Base-by-base conservation (phyloP, 2,329 filamentous ascomycete genomes). In the Cordyceps javanica region DNA sequence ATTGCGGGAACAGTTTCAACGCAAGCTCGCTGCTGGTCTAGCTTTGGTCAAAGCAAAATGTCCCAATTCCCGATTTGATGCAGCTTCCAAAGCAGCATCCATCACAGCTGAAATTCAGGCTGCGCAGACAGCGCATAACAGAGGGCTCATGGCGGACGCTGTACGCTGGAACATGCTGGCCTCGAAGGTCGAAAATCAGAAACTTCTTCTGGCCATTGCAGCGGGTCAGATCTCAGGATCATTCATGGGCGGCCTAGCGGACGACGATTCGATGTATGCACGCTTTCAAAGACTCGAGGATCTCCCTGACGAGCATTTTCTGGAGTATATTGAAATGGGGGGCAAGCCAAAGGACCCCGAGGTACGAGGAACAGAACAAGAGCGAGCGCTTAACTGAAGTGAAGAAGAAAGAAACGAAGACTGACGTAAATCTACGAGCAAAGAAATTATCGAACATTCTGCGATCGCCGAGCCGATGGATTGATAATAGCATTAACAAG, bases 101-200 rank as follows among this genome's bases (percentile, higher is more conserved):
- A n/a, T 57, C 7, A 44, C 28, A 2, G 6, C 3, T 5, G 46
- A 58, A 46, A 66, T 75, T 41, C 59, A 69, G 38, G 36, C 59
- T 10, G 54, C 63, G 26, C 68, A 67, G 21, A 63, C 64, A 36
- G 55, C 64, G 14, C 61, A 62, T 26, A 55, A 60, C 2, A 59
- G 55, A 23, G 72, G 71, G 2, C 66, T 70, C 52, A 55, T 73
- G 5, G 65, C 63, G 2, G 70, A 75, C 55, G 63, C 65, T n/a
- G 59, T 62, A 8, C 73, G 69, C 26, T 75, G 73, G 73, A 67
- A 65, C n/a, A 58, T 63, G 10, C 64, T 75, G 0, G 49, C 61
- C 19, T 61, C 62, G 13, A 53, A 72, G 9, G 59, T 69, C 5
- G 56, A 49, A 1, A 58, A 68, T 10, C 59, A 68, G 5, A 66